Evolutionary conservation across 2,329 filamentous ascomycete genomes (phyloP).

Genomic region (Paradendryphiella salina): DNA sequence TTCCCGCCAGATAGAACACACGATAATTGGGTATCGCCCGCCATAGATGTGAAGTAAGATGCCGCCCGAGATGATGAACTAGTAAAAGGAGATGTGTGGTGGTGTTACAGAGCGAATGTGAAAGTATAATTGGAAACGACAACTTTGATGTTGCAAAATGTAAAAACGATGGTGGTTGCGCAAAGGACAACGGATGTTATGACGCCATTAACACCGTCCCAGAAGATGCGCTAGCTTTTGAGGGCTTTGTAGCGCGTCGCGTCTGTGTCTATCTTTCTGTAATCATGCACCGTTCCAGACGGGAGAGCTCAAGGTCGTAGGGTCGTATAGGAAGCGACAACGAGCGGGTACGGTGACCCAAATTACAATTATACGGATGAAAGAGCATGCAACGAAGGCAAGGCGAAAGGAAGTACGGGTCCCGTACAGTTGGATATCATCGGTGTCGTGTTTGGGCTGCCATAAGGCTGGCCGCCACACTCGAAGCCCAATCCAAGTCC

Average conservation of each 20-base stretch:
- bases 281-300: conserved; percentile 46
- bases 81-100: conserved; percentile 27
- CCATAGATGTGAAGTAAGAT: conserved; percentile 27
- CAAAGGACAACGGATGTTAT: conserved; percentile 22
- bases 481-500: conserved; percentile 78
- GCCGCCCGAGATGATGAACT: conserved; percentile 30
- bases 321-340: conserved; percentile 41
- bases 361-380: conserved; percentile 40
- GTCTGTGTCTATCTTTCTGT: conserved; percentile 28
- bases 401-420: conserved; percentile 22
- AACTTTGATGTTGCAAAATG: conserved; percentile 25
- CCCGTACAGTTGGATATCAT: conserved; percentile 23
- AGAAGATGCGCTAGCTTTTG: conserved; percentile 32
- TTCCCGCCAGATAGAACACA: conserved; percentile 20
- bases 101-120: conserved; percentile 29
- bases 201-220: conserved; percentile 40
- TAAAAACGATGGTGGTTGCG: conserved; percentile 29
- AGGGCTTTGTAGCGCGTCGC: conserved; percentile 24
- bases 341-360: conserved; percentile 33
- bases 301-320: conserved; percentile 40
- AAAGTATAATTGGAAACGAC: conserved; percentile 24
- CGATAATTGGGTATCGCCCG: conserved; percentile 16
- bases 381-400: conserved; percentile 35
- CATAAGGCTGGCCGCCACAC: conserved; percentile 72
- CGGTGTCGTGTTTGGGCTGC: conserved; percentile 46